phyloP scores from a whole-genome alignment of 2,329 filamentous ascomycete species.

The Penicillium sp. region DNA sequence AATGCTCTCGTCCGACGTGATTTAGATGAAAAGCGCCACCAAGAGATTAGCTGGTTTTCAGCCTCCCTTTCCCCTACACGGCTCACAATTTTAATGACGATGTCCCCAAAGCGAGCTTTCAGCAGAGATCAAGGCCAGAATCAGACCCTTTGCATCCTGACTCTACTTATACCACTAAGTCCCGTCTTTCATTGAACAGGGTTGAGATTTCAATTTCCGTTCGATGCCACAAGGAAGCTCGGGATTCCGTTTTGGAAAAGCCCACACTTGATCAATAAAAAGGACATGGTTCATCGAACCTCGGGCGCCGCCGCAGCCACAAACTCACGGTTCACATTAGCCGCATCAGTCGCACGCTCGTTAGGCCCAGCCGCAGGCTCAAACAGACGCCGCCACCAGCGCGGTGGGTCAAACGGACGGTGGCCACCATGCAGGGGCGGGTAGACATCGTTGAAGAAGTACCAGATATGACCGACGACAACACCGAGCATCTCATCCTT shows the following conservation, averaged over 20 bases:
- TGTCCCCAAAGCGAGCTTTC: background rate
- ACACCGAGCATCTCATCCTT: slow-evolving; percentile 97
- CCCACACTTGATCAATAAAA: background rate
- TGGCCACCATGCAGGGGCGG: slow-evolving; percentile 83
- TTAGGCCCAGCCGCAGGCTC: slow-evolving; percentile 40
- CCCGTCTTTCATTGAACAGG: background rate
- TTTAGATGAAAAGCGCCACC: background rate
- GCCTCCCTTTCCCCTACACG: background rate
- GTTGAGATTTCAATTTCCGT: background rate
- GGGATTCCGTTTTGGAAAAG: background rate
- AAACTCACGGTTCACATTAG: slow-evolving; percentile 33
- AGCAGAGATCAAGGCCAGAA: background rate
- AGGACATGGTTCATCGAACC: slow-evolving; percentile 27
- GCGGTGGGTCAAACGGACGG: slow-evolving; percentile 81
- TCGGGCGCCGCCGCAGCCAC: slow-evolving; percentile 34
- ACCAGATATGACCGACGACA: slow-evolving; percentile 93
- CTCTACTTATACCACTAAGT: background rate
- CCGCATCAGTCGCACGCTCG: slow-evolving; percentile 22
- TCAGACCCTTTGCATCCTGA: too few relatives aligned
- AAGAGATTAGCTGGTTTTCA: background rate
- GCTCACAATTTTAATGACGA: background rate
- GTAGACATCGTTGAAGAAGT: slow-evolving; percentile 97
- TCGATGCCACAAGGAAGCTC: background rate
- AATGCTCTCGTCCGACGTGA: background rate
- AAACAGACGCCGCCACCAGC: slow-evolving; percentile 86